Conservation (phyloP, 768 basidiomycete species). For the Porpolomopsis calyptriformis region DNA sequence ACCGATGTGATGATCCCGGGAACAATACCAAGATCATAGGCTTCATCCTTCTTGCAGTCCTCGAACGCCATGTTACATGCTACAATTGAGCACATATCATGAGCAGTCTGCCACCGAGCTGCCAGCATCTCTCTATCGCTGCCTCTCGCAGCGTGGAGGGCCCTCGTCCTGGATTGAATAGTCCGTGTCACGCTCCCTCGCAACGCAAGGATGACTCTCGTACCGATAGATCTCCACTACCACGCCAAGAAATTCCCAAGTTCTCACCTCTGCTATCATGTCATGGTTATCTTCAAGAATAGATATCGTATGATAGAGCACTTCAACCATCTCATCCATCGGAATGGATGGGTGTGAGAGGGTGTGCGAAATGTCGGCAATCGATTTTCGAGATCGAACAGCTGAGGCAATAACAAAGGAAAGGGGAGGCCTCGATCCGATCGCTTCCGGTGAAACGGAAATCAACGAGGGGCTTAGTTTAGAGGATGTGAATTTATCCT, state of each 20-base stretch:
- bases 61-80: constrained; percentile 57
- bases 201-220: constrained; percentile 28
- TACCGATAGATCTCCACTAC: constrained; percentile 43
- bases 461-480: too few species aligned
- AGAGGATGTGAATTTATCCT: too few species aligned
- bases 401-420: constrained; percentile 28
- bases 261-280: constrained; percentile 30
- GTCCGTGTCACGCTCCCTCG: constrained; percentile 15
- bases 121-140: constrained; percentile 31
- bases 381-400: constrained; percentile 40
- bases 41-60: constrained; percentile 49
- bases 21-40: constrained; percentile 51
- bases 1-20: not conserved
- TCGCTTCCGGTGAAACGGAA: not conserved
- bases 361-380: constrained; percentile 49
- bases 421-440: constrained; percentile 13
- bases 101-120: constrained; percentile 48
- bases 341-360: constrained; percentile 35
- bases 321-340: constrained; percentile 32
- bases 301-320: constrained; percentile 36
- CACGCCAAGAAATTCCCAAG: constrained; percentile 32
- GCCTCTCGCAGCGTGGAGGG: constrained; percentile 13
- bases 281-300: constrained; percentile 36
- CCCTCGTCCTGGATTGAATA: constrained; percentile 8
- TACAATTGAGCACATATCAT: constrained; percentile 54